Base-by-base conservation (phyloP, 1,284 basidiomycete species). In the Cutaneotrichosporon sp. region DNA sequence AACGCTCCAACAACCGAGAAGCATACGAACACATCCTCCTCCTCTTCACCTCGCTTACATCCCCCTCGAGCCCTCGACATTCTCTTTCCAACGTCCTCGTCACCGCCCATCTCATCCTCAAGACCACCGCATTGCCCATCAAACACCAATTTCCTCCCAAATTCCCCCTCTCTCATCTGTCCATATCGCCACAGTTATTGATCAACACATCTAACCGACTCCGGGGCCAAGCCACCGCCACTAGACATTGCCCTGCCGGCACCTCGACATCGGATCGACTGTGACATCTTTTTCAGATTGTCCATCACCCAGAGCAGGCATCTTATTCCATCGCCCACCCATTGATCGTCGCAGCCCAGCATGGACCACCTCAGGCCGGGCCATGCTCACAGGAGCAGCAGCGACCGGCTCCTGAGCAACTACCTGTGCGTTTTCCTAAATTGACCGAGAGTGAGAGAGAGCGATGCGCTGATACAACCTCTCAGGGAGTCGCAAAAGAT, bases 351-450 rank as follows among this genome's bases (percentile, higher is more conserved):
- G 21, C 23, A 10, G 13, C 21, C 26, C 26, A 30, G 26, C 30
- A 75, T 74, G 73, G 68, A 70, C 61, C 64, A 66, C 26, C 62
- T 74, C 4, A 55, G 65, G 43, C 67, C 71, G 0, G 66, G 72
- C 26, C 68, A 73, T 55, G 68, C 68, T 45, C 74, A 76, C 56
- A 51, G 73, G 52, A 72, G 70, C 59, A 70, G 67, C 55, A 68
- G 65, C 52, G 74, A 76, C 53, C 48, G 74, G 46, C 60, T 76
- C 47, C 56, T 76, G 30, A 73, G 67, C 62, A 76, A 76, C 52
- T 76, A 75, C 51, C 70, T 76, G 70, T 74, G 50, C 35, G 71
- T 65, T 8, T 38, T 10, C 21, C 26, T 12, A 5, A 21, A 13
- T 33, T 37, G n/a, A 18, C 8, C 34, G 13, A 35, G 26, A n/a